Conservation (phyloP, 2,329 filamentous ascomycete species). For the Alternaria ventricosa region DNA sequence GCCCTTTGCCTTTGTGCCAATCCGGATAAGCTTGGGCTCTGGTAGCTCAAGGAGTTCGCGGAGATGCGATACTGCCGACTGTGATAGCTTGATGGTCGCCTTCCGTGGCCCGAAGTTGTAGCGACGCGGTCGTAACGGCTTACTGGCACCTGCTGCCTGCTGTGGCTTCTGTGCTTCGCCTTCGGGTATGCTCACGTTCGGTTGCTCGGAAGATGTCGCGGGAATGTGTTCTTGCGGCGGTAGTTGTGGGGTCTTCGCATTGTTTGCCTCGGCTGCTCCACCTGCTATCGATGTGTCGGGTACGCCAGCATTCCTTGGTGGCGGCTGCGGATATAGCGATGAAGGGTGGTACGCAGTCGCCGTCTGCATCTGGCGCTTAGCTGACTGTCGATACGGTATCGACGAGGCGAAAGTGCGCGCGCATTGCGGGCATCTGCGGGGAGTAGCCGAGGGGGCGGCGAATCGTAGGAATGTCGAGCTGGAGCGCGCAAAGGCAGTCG, state of each 20-base stretch:
- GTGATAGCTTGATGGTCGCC: conserved; percentile 86
- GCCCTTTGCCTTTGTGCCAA: conserved; percentile 91
- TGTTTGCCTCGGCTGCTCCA: conserved; percentile 56
- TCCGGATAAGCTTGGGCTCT: conserved; percentile 88
- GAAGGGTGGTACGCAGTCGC: conserved; percentile 69
- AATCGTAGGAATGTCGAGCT: conserved; percentile 31
- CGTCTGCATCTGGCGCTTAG: conserved; percentile 63
- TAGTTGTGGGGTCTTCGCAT: conserved; percentile 54
- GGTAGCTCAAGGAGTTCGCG: conserved; percentile 80
- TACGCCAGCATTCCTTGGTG: conserved; percentile 64
- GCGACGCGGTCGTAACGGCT: conserved; percentile 62
- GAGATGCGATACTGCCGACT: conserved; percentile 79
- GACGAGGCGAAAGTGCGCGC: conserved; percentile 55
- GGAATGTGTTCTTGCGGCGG: conserved; percentile 32
- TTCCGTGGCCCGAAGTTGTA: conserved; percentile 80
- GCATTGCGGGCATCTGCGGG: conserved; percentile 52
- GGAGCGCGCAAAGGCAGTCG: conserved; percentile 32
- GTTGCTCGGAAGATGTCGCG: conserved; percentile 30
- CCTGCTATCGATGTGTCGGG: conserved; percentile 68
- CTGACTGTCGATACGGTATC: conserved; percentile 42
- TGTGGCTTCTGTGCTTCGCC: conserved; percentile 67
- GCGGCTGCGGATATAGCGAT: conserved; percentile 62
- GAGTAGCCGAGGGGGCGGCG: conserved; percentile 31
- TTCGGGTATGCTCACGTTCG: conserved; percentile 63
- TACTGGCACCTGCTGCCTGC: conserved; percentile 55